Conservation (phyloP, 352 stramenopile species). For the Bremia lactucae region DNA sequence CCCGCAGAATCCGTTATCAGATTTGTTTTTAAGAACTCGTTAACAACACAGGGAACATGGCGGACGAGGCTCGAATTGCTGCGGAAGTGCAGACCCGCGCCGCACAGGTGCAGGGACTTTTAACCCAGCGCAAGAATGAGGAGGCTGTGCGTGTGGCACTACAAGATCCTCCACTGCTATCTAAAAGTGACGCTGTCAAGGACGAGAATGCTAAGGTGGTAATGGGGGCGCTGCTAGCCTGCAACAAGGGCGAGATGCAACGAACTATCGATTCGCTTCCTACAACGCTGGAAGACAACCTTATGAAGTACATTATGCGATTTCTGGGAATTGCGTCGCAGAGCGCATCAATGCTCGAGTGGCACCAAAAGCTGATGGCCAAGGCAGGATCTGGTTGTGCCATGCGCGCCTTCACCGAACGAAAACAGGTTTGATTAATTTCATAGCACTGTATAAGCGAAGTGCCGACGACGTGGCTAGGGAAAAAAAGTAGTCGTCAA, state of each 20-base stretch:
- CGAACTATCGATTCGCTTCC: constrained; percentile 64
- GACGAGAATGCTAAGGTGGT: constrained; percentile 73
- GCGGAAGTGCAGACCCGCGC: constrained; percentile 49
- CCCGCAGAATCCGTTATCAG: not conserved
- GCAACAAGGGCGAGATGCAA: constrained; percentile 84
- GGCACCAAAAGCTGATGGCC: constrained; percentile 76
- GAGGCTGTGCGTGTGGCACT: constrained; percentile 65
- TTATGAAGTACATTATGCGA: constrained; percentile 87
- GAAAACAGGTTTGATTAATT: constrained; percentile 69
- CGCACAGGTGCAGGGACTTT: constrained; percentile 53
- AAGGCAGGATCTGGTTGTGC: constrained; percentile 84
- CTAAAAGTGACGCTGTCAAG: constrained; percentile 56
- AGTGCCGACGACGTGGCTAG: too few species aligned
- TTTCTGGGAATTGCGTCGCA: constrained; percentile 63
- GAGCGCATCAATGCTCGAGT: constrained; percentile 78
- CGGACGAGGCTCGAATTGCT: constrained; percentile 43
- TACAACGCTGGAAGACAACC: constrained; percentile 55
- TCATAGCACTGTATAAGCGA: not conserved
- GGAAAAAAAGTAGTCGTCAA: too few species aligned
- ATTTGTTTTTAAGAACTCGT: not conserved
- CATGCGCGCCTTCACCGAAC: constrained; percentile 81
- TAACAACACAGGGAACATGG: constrained; percentile 21
- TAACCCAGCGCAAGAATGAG: constrained; percentile 72
- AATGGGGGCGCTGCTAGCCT: constrained; percentile 58
- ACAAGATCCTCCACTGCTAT: constrained; percentile 55